Evolutionary conservation across 163 green algal genomes (phyloP).

Genomic region (Coccomyxa subellipsoidea): DNA sequence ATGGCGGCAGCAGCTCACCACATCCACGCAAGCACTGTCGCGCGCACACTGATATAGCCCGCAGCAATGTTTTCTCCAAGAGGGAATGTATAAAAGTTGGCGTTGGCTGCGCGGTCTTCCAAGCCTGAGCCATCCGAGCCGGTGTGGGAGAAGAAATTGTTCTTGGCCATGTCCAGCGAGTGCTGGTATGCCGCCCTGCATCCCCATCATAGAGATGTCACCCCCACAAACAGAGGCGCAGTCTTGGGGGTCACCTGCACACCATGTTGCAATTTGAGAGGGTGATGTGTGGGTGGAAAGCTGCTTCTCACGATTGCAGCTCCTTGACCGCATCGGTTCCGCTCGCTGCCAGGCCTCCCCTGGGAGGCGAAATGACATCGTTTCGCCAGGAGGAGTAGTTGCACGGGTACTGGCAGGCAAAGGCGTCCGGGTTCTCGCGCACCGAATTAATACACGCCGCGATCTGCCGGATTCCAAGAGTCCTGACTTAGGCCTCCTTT

Average conservation of each 20-base stretch:
- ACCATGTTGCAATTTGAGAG: too few species aligned
- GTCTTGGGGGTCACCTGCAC: too few species aligned
- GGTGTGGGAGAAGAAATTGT: conserved; percentile 28
- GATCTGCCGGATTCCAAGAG: conserved; percentile 14
- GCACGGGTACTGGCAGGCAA: conserved; percentile 29
- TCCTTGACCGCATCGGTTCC: conserved; percentile 4
- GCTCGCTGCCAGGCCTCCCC: conserved; percentile 1
- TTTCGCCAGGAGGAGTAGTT: conserved; percentile 19
- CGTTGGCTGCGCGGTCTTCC: conserved; percentile 1
- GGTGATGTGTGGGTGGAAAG: neutral
- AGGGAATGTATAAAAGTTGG: conserved; percentile 28
- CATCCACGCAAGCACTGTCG: conserved; percentile 32
- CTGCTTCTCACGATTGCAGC: conserved; percentile 15
- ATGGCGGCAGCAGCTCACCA: conserved; percentile 25
- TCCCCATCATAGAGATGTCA: too few species aligned
- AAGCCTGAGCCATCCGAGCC: conserved; percentile 16
- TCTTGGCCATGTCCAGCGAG: conserved; percentile 28
- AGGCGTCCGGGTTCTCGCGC: conserved; percentile 23
- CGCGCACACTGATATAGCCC: conserved; percentile 24
- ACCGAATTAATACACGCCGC: conserved; percentile 27
- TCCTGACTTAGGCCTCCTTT: neutral
- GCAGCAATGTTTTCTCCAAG: conserved; percentile 40
- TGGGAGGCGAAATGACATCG: conserved; percentile 10
- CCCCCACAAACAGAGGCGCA: too few species aligned
- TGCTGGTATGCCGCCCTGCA: conserved; percentile 26